Conservation (phyloP, 768 basidiomycete genomes). For the Pulveroboletus frians region DNA sequence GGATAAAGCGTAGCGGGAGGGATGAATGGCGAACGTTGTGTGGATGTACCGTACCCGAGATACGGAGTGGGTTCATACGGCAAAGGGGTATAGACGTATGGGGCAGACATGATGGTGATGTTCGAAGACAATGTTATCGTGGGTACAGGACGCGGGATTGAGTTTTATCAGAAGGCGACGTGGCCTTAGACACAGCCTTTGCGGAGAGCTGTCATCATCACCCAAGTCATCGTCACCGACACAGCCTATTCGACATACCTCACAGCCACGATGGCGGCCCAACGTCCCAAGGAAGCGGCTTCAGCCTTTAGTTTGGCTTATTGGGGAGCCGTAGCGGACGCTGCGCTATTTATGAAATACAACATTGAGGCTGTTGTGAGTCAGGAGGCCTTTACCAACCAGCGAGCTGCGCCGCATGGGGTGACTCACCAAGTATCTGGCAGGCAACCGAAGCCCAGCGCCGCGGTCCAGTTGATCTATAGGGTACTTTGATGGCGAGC, state of each 20-base stretch:
- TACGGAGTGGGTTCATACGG: slow-evolving; percentile 34
- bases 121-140: background rate
- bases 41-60: slow-evolving; percentile 28
- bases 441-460: background rate
- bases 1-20: slow-evolving; percentile 35
- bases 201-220: background rate
- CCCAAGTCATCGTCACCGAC: background rate
- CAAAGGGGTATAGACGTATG: slow-evolving; percentile 40
- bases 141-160: background rate
- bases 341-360: background rate
- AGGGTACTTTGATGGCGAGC: too few relatives aligned
- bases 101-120: slow-evolving; percentile 33
- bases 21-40: slow-evolving; percentile 41
- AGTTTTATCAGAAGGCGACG: slow-evolving; percentile 19
- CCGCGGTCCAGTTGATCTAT: background rate
- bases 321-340: slow-evolving; percentile 2
- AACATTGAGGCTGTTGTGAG: background rate
- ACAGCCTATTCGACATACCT: slow-evolving; percentile 15
- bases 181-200: slow-evolving; percentile 11
- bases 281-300: slow-evolving; percentile 1
- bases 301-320: background rate
- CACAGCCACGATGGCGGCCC: slow-evolving; percentile 16
- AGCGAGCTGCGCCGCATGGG: background rate
- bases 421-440: background rate
- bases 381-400: background rate